phyloP scores from a whole-genome alignment of 75 land plant species.

The Pseudotsuga menziesii region DNA sequence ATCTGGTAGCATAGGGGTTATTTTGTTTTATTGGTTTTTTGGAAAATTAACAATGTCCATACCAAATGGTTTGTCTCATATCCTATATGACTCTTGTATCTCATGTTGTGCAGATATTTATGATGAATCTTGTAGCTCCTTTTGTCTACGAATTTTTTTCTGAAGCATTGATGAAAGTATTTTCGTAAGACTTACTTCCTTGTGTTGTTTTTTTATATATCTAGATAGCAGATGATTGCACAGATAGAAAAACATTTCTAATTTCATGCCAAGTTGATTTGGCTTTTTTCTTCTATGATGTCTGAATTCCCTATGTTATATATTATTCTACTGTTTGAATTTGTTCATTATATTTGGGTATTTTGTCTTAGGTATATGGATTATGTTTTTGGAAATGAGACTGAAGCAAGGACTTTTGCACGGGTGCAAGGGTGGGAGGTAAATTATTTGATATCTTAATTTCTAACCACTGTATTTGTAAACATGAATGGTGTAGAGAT shows the following conservation, averaged over 20 bases:
- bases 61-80: background rate
- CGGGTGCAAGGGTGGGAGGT: conserved; percentile 89
- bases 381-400: conserved; percentile 92
- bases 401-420: conserved; percentile 84
- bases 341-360: background rate
- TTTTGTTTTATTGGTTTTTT: background rate
- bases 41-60: background rate
- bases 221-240: background rate
- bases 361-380: conserved; percentile 63
- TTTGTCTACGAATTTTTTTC: conserved; percentile 92
- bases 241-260: background rate
- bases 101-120: conserved; percentile 52
- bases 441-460: conserved; percentile 3
- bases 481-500: background rate
- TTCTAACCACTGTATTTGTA: background rate
- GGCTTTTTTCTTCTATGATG: background rate
- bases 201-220: background rate
- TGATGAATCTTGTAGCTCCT: conserved; percentile 93
- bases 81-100: background rate
- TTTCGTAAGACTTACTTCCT: conserved; percentile 54
- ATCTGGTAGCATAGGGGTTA: background rate
- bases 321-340: too few species aligned
- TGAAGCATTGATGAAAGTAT: conserved; percentile 59
- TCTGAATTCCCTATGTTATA: background rate
- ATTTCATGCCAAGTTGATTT: background rate